Evolutionary conservation across 83 land plant genomes (phyloP).

Genomic region (Picea mariana): DNA sequence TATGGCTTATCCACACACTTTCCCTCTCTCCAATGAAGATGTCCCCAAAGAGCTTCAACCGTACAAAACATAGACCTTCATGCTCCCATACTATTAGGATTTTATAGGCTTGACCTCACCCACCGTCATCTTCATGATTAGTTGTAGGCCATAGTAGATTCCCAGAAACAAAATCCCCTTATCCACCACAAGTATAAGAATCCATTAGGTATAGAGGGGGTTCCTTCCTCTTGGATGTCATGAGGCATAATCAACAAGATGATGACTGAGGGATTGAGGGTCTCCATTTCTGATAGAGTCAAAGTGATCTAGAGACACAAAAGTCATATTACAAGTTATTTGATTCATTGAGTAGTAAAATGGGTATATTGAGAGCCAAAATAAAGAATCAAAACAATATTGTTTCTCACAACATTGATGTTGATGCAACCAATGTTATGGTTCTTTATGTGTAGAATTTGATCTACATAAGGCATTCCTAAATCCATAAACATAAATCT

Average conservation of each 20-base stretch:
- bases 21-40: constrained; percentile 46
- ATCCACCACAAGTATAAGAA: constrained; percentile 61
- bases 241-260: constrained; percentile 96
- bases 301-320: constrained; percentile 80
- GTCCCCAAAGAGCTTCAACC: constrained; percentile 46
- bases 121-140: constrained; percentile 81
- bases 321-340: constrained; percentile 67
- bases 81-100: constrained; percentile 89
- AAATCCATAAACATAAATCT: too few relatives aligned
- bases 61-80: constrained; percentile 60
- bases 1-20: constrained; percentile 98
- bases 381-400: constrained; percentile 73
- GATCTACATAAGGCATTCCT: too few relatives aligned
- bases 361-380: constrained; percentile 45
- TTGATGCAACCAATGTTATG: too few relatives aligned
- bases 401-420: too few relatives aligned
- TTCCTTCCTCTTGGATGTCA: constrained; percentile 72
- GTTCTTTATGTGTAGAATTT: too few relatives aligned
- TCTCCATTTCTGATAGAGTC: constrained; percentile 45
- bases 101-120: constrained; percentile 81
- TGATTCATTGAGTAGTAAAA: constrained; percentile 85
- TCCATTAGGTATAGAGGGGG: constrained; percentile 77
- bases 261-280: constrained; percentile 60
- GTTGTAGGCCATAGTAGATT: constrained; percentile 91
- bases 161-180: constrained; percentile 73